phyloP scores from a whole-genome alignment of 148 eudicot species.

The Persicaria maculosa region DNA sequence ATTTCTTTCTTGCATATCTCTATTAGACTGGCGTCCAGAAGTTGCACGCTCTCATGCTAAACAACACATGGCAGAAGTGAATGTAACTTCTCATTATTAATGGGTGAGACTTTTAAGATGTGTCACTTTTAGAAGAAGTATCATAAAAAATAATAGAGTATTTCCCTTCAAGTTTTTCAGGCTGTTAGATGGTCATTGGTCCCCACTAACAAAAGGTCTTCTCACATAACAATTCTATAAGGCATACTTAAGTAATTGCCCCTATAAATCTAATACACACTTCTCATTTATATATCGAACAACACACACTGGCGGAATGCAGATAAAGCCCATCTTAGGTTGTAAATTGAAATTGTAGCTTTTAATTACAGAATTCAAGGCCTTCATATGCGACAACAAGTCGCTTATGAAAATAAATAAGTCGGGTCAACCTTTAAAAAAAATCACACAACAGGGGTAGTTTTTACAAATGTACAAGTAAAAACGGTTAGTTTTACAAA shows the following conservation, averaged over 20 bases:
- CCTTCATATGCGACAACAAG: no score
- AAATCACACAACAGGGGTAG: no score
- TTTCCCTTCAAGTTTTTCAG: background rate
- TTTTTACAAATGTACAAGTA: no score
- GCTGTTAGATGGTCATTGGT: conserved; percentile 9
- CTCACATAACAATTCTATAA: background rate
- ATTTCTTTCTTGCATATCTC: background rate
- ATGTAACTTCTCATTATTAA: conserved; percentile 6
- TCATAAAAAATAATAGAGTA: background rate
- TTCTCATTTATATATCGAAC: background rate
- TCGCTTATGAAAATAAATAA: no score
- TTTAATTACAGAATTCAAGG: background rate
- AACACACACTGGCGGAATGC: background rate
- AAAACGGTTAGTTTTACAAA: no score
- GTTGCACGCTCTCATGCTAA: background rate
- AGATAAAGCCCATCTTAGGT: background rate
- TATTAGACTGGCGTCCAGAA: background rate
- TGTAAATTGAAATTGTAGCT: background rate
- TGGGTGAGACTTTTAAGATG: conserved; percentile 12
- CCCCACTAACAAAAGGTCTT: conserved; percentile 10
- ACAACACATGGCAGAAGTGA: conserved; percentile 3
- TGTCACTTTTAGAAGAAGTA: background rate
- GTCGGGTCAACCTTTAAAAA: no score
- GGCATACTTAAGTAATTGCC: background rate
- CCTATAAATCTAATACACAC: background rate